Evolutionary conservation across 2,329 filamentous ascomycete genomes (phyloP).

Genomic region (Aspergillus fructus): DNA sequence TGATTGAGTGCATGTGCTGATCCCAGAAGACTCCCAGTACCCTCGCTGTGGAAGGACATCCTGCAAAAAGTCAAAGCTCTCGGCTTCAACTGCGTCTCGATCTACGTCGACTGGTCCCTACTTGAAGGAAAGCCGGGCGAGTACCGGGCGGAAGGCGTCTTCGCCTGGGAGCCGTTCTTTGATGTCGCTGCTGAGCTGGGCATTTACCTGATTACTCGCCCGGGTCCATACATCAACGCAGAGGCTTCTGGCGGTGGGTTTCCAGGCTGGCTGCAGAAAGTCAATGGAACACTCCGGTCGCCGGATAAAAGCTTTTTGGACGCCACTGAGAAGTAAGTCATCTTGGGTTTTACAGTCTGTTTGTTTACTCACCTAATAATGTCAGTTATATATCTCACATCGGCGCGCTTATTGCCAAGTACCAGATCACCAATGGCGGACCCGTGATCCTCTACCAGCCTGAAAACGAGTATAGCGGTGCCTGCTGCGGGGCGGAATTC

Average conservation of each 20-base stretch:
- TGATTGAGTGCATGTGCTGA: slow-evolving; percentile 2
- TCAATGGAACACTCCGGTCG: slow-evolving; percentile 65
- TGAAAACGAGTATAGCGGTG: slow-evolving; percentile 74
- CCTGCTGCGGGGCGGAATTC: slow-evolving; percentile 52
- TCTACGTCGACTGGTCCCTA: slow-evolving; percentile 77
- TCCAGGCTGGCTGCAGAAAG: slow-evolving; percentile 73
- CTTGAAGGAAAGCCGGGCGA: slow-evolving; percentile 70
- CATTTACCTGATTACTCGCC: slow-evolving; percentile 72
- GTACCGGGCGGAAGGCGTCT: slow-evolving; percentile 69
- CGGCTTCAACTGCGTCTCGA: slow-evolving; percentile 76
- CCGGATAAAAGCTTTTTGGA: slow-evolving; percentile 61
- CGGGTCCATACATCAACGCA: slow-evolving; percentile 76
- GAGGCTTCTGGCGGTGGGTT: slow-evolving; percentile 76
- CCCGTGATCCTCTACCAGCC: slow-evolving; percentile 77
- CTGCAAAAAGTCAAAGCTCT: slow-evolving; percentile 81
- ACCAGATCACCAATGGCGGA: slow-evolving; percentile 79
- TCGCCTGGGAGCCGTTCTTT: slow-evolving; percentile 73
- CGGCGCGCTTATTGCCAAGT: slow-evolving; percentile 66
- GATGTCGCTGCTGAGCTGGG: slow-evolving; percentile 70
- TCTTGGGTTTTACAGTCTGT: too few relatives aligned
- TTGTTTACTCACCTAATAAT: slow-evolving; percentile 1
- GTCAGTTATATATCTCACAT: slow-evolving; percentile 61
- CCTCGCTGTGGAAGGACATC: slow-evolving; percentile 66
- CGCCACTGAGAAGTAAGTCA: slow-evolving; percentile 63
- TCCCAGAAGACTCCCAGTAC: slow-evolving; percentile 55